Evolutionary conservation across 768 basidiomycete genomes (phyloP), one percentile per base, ranked within the genome.

Genomic region (Arthromyces matolae): DNA sequence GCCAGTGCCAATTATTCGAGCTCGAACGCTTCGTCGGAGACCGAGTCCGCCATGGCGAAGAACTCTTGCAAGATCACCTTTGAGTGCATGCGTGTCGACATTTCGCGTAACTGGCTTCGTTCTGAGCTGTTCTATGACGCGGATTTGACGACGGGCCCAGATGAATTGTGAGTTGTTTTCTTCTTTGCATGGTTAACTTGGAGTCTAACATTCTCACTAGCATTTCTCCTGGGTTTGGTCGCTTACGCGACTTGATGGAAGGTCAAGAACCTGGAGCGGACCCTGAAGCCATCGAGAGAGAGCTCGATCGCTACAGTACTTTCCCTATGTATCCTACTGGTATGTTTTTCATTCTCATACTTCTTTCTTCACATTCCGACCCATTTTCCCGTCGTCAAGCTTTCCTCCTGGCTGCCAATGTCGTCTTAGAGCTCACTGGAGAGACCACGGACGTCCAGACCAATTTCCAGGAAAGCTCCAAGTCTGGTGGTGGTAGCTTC

Each of bases 61-160:
- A 49, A 49, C 32, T 27, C 47, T 4, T 42, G 40, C 33, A 49
- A 49, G 33, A 43, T 49, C 8, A 35, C 47, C 8, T 49, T 49
- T 34, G 47, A 49, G 23, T 49, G 47, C 47, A 49, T 49, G 47
- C 47, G 47, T 19, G 47, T 49, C 16, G 47, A 49, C 24, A 49
- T 49, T 18, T 16, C 8, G 9, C 47, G 47, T 5, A 28, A 33
- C 25, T 49, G 47, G 47, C 47, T 49, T 19, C 47, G 41, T 18
- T 19, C 47, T 18, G 47, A 49, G 24, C 25, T 49, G 2, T 49
- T 49, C 41, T 49, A 42, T 20, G 47, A 49, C 12, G 22, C 47
- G 8, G 47, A 49, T 23, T 31, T 49, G 31, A 43, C 34, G 8
- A 34, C 31, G 6, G 47, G 47, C 7, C 32, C 40, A 5, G 32